Percentiles rank a stretch among this genome's conserved stretches.
Conservation (phyloP, 2,329 filamentous ascomycete genomes). For the Fusarium ramigenum region DNA sequence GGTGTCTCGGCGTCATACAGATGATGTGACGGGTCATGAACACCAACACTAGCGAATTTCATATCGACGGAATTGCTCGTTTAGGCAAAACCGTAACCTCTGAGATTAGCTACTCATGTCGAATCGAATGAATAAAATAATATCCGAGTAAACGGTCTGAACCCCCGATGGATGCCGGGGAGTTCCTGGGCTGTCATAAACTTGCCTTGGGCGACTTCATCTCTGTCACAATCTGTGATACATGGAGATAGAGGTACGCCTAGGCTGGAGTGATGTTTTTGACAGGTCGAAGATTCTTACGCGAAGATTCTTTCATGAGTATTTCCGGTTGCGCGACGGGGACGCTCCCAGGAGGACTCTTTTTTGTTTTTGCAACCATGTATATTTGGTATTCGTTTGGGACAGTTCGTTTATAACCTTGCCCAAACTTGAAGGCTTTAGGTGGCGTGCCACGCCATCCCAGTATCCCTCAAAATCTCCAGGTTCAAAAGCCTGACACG, state of each 20-base stretch:
- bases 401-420: background rate
- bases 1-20: background rate
- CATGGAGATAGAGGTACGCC: background rate
- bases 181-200: background rate
- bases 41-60: background rate
- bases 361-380: background rate
- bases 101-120: background rate
- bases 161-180: background rate
- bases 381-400: background rate
- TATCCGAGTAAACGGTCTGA: background rate
- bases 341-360: background rate
- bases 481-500: background rate
- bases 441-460: background rate
- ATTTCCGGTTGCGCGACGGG: background rate
- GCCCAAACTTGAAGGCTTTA: background rate
- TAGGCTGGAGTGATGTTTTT: background rate
- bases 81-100: background rate
- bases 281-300: background rate
- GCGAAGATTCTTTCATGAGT: background rate
- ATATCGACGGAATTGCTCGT: background rate
- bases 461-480: background rate
- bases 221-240: background rate
- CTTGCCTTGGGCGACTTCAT: background rate
- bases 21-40: background rate
- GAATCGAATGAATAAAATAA: background rate